Evolutionary conservation across 495 filamentous ascomycete species (phyloP).

Genomic region (Pseudomonodictys pantanalensis): DNA sequence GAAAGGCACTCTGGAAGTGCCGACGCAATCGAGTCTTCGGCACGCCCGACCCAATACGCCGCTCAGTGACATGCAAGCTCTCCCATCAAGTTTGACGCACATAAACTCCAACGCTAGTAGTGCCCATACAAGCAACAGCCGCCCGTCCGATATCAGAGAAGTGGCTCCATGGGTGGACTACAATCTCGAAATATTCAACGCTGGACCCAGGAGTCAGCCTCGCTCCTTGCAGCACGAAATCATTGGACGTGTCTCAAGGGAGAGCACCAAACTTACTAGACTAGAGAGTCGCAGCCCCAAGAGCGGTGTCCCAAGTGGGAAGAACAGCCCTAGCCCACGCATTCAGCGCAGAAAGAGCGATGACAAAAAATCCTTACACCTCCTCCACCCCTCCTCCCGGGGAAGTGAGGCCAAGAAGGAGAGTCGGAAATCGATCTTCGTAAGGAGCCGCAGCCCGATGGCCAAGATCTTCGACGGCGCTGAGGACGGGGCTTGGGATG

Average conservation of each 20-base stretch:
- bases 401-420: neutral
- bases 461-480: conserved; percentile 23
- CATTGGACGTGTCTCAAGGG: neutral
- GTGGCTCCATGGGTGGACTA: conserved; percentile 21
- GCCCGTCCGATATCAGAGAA: conserved; percentile 5
- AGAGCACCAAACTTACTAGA: neutral
- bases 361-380: neutral
- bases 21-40: neutral
- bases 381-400: neutral
- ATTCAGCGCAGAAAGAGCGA: neutral
- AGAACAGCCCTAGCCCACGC: neutral
- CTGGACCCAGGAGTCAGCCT: neutral
- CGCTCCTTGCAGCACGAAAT: neutral
- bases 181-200: neutral
- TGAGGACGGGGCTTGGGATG: neutral
- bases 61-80: neutral
- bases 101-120: neutral
- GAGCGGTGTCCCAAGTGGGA: neutral
- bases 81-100: neutral
- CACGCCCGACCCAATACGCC: neutral
- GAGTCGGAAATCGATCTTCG: neutral
- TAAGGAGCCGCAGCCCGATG: conserved; percentile 9
- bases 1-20: neutral
- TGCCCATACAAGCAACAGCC: neutral
- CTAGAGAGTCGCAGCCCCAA: too few relatives aligned